Evolutionary conservation across 2,329 filamentous ascomycete species (phyloP).

Genomic region (Truncatella angustata): DNA sequence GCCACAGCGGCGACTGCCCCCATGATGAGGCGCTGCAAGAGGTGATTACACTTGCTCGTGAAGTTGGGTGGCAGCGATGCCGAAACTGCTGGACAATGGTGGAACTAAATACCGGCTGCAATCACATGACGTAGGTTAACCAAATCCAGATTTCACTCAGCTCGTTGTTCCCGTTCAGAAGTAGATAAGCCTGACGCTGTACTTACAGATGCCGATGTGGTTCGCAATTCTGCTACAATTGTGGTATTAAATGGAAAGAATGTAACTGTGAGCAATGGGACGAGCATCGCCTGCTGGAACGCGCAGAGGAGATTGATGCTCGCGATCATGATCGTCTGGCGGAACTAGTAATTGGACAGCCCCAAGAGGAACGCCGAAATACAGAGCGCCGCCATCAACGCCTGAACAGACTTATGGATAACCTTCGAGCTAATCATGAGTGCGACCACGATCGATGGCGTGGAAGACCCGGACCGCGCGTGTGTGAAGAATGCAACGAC

Average conservation of each 20-base stretch:
- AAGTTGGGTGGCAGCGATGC: slow-evolving; percentile 52
- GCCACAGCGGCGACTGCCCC: slow-evolving; percentile 48
- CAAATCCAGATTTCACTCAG: neutral
- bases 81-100: slow-evolving; percentile 43
- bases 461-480: slow-evolving; percentile 3
- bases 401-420: slow-evolving; percentile 19
- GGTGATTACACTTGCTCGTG: slow-evolving; percentile 37
- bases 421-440: slow-evolving; percentile 36
- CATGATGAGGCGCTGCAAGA: slow-evolving; percentile 38
- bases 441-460: slow-evolving; percentile 38
- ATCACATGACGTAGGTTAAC: slow-evolving; percentile 54
- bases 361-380: neutral
- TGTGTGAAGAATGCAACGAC: slow-evolving; percentile 22
- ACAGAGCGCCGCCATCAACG: slow-evolving; percentile 4
- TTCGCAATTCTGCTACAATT: slow-evolving; percentile 49
- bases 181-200: neutral
- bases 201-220: slow-evolving; percentile 42
- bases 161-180: too few relatives aligned
- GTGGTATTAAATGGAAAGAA: slow-evolving; percentile 38
- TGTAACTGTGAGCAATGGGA: slow-evolving; percentile 39
- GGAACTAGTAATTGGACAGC: neutral
- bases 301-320: slow-evolving; percentile 31
- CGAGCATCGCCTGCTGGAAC: slow-evolving; percentile 30
- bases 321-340: slow-evolving; percentile 15
- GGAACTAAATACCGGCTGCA: slow-evolving; percentile 49